Evolutionary conservation across 805 yeast species (phyloP).

Genomic region (Candida tammaniensis): DNA sequence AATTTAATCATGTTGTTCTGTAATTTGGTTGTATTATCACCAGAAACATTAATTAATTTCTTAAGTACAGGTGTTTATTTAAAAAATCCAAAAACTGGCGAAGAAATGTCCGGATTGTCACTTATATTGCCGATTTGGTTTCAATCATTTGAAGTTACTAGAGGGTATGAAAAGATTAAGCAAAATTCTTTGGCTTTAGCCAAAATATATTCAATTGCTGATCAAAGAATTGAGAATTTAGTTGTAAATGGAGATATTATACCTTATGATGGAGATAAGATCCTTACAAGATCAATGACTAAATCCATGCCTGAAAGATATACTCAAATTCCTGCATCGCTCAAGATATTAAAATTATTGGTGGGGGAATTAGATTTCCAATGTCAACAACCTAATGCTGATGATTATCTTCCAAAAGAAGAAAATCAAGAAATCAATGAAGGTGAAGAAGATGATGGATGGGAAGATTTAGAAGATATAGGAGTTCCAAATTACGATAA

Average conservation of each 20-base stretch:
- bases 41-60: conserved; percentile 61
- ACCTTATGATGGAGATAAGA: conserved; percentile 59
- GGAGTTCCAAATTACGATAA: conserved; percentile 64
- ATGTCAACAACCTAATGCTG: conserved; percentile 46
- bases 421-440: conserved; percentile 41
- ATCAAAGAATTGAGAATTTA: conserved; percentile 47
- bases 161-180: conserved; percentile 73
- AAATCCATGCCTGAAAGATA: conserved; percentile 59
- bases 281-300: conserved; percentile 84
- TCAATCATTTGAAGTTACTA: conserved; percentile 70
- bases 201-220: conserved; percentile 59
- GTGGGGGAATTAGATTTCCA: conserved; percentile 69
- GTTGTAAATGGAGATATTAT: conserved; percentile 76
- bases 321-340: conserved; percentile 63
- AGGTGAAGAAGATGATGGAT: conserved; percentile 41
- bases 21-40: conserved; percentile 60
- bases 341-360: conserved; percentile 70
- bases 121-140: conserved; percentile 79
- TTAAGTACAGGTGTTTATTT: conserved; percentile 38
- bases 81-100: conserved; percentile 20
- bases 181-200: conserved; percentile 69
- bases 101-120: conserved; percentile 42
- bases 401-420: conserved; percentile 39
- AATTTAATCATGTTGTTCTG: conserved; percentile 76
- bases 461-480: conserved; percentile 76